These are phyloP conservation scores for Trichoderma guizhouense DNA, from an alignment of 2,329 filamentous ascomycete species.

Conservation along the genomic window DNA sequence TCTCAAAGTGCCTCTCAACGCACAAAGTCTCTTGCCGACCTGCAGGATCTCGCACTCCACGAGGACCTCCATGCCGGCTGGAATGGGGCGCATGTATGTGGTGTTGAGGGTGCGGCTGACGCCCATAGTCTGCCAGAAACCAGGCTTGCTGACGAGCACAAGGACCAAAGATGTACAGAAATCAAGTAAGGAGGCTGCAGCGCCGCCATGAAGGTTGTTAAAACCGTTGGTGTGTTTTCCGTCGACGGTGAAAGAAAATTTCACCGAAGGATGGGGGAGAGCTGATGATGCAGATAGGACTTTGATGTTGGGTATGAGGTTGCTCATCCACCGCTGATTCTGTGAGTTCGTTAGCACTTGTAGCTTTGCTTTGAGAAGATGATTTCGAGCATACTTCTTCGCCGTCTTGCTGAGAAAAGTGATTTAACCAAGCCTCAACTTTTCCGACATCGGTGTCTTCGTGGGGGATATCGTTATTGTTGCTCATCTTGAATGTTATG, in stretches of 20 bases:
- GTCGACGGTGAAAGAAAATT: constrained; percentile 49
- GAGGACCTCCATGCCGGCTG: constrained; percentile 47
- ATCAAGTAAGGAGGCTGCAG: constrained; percentile 64
- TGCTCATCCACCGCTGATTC: constrained; percentile 43
- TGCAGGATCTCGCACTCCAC: constrained; percentile 58
- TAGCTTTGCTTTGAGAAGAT: neutral
- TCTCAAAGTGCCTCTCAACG: constrained; percentile 53
- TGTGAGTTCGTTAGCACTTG: neutral
- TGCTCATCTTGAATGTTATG: constrained; percentile 18
- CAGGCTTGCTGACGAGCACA: constrained; percentile 52
- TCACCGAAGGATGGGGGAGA: constrained; percentile 37
- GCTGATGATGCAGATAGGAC: constrained; percentile 37
- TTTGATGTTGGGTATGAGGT: constrained; percentile 40
- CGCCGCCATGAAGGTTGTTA: constrained; percentile 61
- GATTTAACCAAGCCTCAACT: constrained; percentile 31
- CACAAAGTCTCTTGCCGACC: constrained; percentile 51
- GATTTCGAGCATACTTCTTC: neutral
- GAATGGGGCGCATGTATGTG: constrained; percentile 63
- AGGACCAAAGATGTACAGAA: constrained; percentile 59
- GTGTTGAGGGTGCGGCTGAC: constrained; percentile 64
- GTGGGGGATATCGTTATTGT: constrained; percentile 23
- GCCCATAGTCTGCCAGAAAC: constrained; percentile 60
- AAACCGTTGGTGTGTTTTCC: constrained; percentile 51
- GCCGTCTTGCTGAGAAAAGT: neutral
- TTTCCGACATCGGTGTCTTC: constrained; percentile 32